Evolutionary conservation across 1,284 basidiomycete species (phyloP), one percentile per base, ranked within the genome.

Genomic region (Quambalaria eucalypti): DNA sequence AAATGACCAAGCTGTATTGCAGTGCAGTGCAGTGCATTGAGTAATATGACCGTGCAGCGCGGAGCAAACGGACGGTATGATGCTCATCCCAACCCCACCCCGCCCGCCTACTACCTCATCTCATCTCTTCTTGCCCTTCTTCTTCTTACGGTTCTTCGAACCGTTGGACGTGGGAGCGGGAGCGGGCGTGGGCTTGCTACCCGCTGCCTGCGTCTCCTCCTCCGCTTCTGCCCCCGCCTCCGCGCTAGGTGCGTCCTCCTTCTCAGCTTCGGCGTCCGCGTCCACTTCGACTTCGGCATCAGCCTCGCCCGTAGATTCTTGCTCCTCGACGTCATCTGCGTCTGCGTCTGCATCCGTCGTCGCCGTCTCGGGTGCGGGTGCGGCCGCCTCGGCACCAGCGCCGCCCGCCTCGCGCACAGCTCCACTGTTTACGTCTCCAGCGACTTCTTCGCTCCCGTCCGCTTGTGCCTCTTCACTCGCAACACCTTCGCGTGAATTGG

Each of bases 141-240:
- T 55, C 55, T 61, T 64, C 42, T 85, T 81, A 63, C 95, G 87
- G 79, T 90, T 87, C 77, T 84, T 85, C 52, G 93, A 74, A 59
- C 84, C 79, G 25, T 84, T 84, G 4, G 93, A 76, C 39, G 84
- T 78, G 59, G 91, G 87, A 57, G 87, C 85, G 50, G 92, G 87
- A 62, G 88, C 85, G 1, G 80, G 79, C 44, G 91, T 85, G n/a
- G n/a, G n/a, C 69, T 83, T 84, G 10, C 78, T 78, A 51, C 82
- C 80, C 69, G 90, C 85, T 56, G 85, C 82, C 25, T 76, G 73
- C 33, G 82, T 82, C 64, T 88, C 88, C 48, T 79, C 80, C 14
- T 73, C 64, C 23, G 66, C 68, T 19, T 78, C 80, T 53, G 85
- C 82, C 46, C 76, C 79, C 8, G 80, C 80, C n/a, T 84, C 80